Evolutionary conservation across 345 rosid species (phyloP).

Genomic region (Aquilaria sinensis): DNA sequence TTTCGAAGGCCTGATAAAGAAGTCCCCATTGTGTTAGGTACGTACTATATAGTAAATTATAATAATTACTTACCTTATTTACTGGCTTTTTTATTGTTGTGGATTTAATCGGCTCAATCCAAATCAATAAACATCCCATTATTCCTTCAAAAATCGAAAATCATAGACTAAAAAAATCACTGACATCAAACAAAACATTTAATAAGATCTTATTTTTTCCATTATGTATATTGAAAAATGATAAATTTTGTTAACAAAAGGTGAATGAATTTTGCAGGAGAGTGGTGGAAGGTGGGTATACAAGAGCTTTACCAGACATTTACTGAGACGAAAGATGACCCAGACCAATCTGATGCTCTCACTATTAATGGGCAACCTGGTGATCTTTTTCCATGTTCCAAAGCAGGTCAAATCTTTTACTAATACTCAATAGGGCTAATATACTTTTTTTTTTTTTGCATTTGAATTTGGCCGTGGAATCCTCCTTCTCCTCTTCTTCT

Average conservation of each 20-base stretch:
- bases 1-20: slow-evolving; percentile 21
- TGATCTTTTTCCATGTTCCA: slow-evolving; percentile 29
- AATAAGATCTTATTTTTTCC: too few relatives aligned
- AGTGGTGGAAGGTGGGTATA: slow-evolving; percentile 44
- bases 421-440: neutral
- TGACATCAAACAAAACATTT: too few relatives aligned
- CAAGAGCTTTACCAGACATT: slow-evolving; percentile 9
- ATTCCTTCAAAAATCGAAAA: too few relatives aligned
- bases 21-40: slow-evolving; percentile 26
- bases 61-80: too few relatives aligned
- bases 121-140: too few relatives aligned
- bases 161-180: too few relatives aligned
- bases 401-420: slow-evolving; percentile 14
- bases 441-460: too few relatives aligned
- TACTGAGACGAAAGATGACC: slow-evolving; percentile 17
- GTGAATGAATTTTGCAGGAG: slow-evolving; percentile 11
- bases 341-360: slow-evolving; percentile 36
- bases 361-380: slow-evolving; percentile 53
- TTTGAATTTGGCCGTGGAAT: neutral
- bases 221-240: too few relatives aligned
- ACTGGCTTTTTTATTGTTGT: too few relatives aligned
- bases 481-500: neutral
- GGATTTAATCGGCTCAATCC: too few relatives aligned
- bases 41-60: neutral
- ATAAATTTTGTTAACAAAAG: too few relatives aligned